phyloP scores from a whole-genome alignment of 305 asterid species.

The Fraxinus angustifolia region DNA sequence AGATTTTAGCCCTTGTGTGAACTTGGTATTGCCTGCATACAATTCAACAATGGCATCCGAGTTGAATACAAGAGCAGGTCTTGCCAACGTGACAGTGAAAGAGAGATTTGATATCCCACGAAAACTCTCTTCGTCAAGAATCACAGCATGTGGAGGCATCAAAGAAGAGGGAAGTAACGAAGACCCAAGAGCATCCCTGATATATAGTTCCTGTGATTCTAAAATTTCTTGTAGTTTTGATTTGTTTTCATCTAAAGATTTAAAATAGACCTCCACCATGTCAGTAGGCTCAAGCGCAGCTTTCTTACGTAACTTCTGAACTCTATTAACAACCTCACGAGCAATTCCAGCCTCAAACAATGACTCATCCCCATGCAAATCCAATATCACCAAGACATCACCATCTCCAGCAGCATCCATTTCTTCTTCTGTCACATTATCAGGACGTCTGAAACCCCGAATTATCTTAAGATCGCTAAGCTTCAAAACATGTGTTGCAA shows the following conservation, averaged over 20 bases:
- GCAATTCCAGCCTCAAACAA: slow-evolving; percentile 80
- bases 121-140: slow-evolving; percentile 63
- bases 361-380: slow-evolving; percentile 69
- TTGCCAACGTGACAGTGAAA: slow-evolving; percentile 56
- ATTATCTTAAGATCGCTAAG: slow-evolving; percentile 73
- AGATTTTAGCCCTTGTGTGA: slow-evolving; percentile 41
- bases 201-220: slow-evolving; percentile 56
- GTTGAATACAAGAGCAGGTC: slow-evolving; percentile 62
- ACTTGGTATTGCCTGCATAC: slow-evolving; percentile 52
- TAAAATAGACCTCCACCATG: slow-evolving; percentile 69
- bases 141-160: slow-evolving; percentile 61
- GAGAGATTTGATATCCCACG: slow-evolving; percentile 61
- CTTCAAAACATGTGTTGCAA: slow-evolving; percentile 54
- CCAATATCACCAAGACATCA: slow-evolving; percentile 85
- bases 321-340: slow-evolving; percentile 89
- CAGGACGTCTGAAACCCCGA: slow-evolving; percentile 80
- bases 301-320: slow-evolving; percentile 87
- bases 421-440: slow-evolving; percentile 54
- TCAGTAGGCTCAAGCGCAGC: slow-evolving; percentile 90
- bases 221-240: slow-evolving; percentile 39
- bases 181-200: slow-evolving; percentile 62
- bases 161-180: slow-evolving; percentile 50
- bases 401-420: slow-evolving; percentile 96
- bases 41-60: slow-evolving; percentile 42
- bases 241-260: slow-evolving; percentile 58